Percentiles rank a stretch among this genome's conserved stretches.
Evolutionary conservation across 2,329 filamentous ascomycete genomes (phyloP).

Genomic region (Alternaria brassicicola): DNA sequence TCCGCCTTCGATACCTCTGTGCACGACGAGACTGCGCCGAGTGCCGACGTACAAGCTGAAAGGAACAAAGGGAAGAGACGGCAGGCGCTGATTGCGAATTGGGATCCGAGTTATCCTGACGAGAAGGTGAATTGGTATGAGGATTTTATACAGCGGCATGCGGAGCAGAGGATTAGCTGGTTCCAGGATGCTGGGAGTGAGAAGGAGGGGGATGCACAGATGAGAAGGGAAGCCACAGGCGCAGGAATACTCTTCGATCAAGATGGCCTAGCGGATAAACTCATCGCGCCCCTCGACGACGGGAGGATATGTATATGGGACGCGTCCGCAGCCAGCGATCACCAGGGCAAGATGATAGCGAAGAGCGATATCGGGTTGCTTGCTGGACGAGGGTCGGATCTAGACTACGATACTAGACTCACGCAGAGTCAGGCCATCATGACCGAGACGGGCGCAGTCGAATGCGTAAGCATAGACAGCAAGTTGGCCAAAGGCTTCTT

Average conservation of each 20-base stretch:
- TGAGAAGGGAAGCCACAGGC: conserved; percentile 71
- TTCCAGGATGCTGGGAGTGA: conserved; percentile 64
- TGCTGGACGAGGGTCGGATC: conserved; percentile 58
- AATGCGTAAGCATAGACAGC: conserved; percentile 82
- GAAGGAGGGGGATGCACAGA: conserved; percentile 47
- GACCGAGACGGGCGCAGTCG: conserved; percentile 74
- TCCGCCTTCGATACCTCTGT: conserved; percentile 31
- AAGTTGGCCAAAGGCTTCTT: conserved; percentile 73
- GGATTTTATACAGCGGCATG: conserved; percentile 85
- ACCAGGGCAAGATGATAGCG: conserved; percentile 68
- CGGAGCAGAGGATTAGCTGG: conserved; percentile 76
- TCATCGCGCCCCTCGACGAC: conserved; percentile 81
- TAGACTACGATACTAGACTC: conserved; percentile 54
- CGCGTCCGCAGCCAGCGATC: conserved; percentile 56
- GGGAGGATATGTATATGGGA: conserved; percentile 91
- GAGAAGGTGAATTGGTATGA: conserved; percentile 84
- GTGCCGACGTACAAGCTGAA: conserved; percentile 38
- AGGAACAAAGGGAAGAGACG: conserved; percentile 49
- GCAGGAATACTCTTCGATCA: conserved; percentile 68
- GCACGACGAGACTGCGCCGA: conserved; percentile 36
- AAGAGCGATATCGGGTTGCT: conserved; percentile 72
- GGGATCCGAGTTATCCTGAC: conserved; percentile 77
- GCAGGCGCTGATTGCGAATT: conserved; percentile 71
- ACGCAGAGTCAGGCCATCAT: conserved; percentile 60
- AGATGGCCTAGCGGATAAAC: conserved; percentile 61